Base-by-base conservation (phyloP, 148 eudicot genomes). In the Talinum fruticosum region DNA sequence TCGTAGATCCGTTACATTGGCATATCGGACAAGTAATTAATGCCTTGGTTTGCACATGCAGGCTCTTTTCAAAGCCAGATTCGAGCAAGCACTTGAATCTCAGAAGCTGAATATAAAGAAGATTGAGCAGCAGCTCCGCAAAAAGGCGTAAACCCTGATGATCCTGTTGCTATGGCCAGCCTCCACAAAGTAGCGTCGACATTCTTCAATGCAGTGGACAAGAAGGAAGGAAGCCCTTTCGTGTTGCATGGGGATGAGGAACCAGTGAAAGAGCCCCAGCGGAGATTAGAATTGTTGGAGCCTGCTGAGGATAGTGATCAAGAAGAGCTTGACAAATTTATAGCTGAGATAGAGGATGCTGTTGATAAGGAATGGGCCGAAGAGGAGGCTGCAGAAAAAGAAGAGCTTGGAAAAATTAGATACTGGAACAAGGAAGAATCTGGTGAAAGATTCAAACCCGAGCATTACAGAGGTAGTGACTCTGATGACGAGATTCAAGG, bases 11-110 rank as follows among this genome's bases (percentile, higher is more conserved):
- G 28, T 32, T 54, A 13, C 14, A n/a, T 38, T 33, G 64, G 26
- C 29, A 34, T 23, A 30, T 49, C 4, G 41, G 34, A 38, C 14
- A 24, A 33, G 34, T 78, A 34, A 10, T 19, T 8, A 49, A 49
- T 59, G 44, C 26, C 66, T 73, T 82, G 67, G 37, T 74, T 57
- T 76, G 72, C 41, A 41, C 49, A 37, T 86, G 73, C 93, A 96
- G 99, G 99, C 99, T 59, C 85, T 96, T 79, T 96, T 96, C 77
- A 96, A 96, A 85, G 99, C 99, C 32, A 90, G 99, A 84, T 96
- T 96, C 62, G 99, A 96, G 84, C 99, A 96, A 86, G 98, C 99
- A 53, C 98, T 96, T 73, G 98, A 96, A 61, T 93, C 99, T 71
- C 99, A 96, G 82, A 96, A 96, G 76, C 89, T 96, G 6, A 96